Evolutionary conservation across 768 basidiomycete species (phyloP).

Genomic region (Filobasidium wieringae): DNA sequence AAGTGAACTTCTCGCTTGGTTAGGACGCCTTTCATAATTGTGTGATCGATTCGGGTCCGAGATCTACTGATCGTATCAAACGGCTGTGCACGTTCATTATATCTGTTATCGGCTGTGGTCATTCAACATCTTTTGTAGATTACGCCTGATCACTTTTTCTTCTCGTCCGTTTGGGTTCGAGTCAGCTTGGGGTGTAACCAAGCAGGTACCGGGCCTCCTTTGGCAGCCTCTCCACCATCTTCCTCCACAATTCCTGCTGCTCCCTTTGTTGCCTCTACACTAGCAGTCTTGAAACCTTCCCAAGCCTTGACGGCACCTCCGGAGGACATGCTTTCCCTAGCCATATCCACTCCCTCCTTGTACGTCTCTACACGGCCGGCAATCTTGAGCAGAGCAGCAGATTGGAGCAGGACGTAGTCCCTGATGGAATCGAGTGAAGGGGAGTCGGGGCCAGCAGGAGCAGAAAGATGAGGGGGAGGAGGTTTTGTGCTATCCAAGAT

Average conservation of each 20-base stretch:
- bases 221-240: conserved; percentile 39
- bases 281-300: conserved; percentile 39
- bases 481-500: conserved; percentile 50
- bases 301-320: conserved; percentile 42
- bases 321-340: conserved; percentile 43
- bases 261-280: conserved; percentile 31
- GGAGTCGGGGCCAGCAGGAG: conserved; percentile 28
- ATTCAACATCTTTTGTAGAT: no score
- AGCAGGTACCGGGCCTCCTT: conserved; percentile 33
- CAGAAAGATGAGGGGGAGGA: conserved; percentile 22
- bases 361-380: conserved; percentile 62
- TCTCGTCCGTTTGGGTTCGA: not conserved
- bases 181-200: conserved; percentile 21
- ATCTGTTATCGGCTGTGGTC: no score
- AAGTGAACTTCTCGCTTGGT: no score
- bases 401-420: conserved; percentile 83
- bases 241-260: conserved; percentile 26
- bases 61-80: no score
- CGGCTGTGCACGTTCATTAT: no score
- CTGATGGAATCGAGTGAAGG: conserved; percentile 51
- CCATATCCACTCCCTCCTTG: conserved; percentile 58
- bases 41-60: no score
- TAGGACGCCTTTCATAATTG: no score
- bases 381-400: conserved; percentile 75
- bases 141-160: not conserved